Evolutionary conservation across 768 basidiomycete genomes (phyloP), one percentile per base, ranked within the genome.

Genomic region (Calocybe cyanea): DNA sequence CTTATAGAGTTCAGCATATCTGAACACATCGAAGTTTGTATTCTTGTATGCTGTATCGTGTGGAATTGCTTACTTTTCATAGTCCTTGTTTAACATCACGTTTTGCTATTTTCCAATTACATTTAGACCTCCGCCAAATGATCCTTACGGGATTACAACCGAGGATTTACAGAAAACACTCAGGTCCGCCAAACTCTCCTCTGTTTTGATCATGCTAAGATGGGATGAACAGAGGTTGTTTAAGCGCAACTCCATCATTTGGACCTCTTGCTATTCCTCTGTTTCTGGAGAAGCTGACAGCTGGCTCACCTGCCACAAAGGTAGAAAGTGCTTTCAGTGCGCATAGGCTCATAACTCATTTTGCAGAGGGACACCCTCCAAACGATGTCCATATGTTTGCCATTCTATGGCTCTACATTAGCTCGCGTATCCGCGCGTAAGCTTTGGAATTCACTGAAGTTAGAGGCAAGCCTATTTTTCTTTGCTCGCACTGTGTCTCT

Each of bases 61-160:
- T 11, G 21, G 14, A 25, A 10, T 23, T 28, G 25, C 21, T 14
- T 45, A 33, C 20, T 30, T n/a, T 36, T 15, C 23, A 5, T 54
- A 97, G 92, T 79, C 85, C 41, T 71, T 98, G 38, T 98, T 95
- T 68, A 91, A 97, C 57, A 84, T 97, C 60, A 88, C 85, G 0
- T 98, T 94, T 63, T 98, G 96, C 63, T 99, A 99, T 63, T 99
- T 97, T 67, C 96, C 96, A 0, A 98, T 99, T 45, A 91, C 92
- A 0, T 99, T 96, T 69, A 78, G 87, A 47, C 92, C 95, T 7
- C 92, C 94, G 14, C 87, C 92, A 1, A 85, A 92, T 54, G 93
- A 98, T 59, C 92, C 92, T 14, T 93, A 95, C 62, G 87, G 87
- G 3, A 94, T 99, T 48, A 87, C 85, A 2, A 73, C 88, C 0